Base-by-base conservation (phyloP, 257 asterid species). In the Ligustrum vulgare region DNA sequence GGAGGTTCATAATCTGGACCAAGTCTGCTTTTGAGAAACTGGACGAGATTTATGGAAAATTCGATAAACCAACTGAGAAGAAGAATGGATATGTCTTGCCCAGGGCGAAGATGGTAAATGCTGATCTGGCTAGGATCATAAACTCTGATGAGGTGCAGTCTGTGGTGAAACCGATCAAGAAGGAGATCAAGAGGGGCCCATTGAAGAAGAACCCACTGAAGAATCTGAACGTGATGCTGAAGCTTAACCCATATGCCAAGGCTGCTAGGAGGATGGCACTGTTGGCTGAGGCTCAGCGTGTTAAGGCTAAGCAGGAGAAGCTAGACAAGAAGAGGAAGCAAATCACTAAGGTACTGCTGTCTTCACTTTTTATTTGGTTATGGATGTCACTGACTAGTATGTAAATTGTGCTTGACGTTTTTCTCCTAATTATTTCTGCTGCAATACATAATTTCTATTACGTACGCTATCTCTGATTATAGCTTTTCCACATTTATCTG, bases 121-220 rank as follows among this genome's bases (percentile, higher is more conserved):
- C 91, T 20, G 98, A 93, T 73, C 81, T 93, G 58, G 96, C 98
- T 0, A 88, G 97, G 45, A 93, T 93, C 36, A 91, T 93, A 63
- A 93, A 93, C 65, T 93, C 98, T 0, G 98, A 93, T 54, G 98
- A 91, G 86, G 88, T 93, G n/a, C 97, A 93, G 80, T 87, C 94
- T 4, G 97, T 91, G 11, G 98, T 93, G 81, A 91, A 71, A 75
- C 98, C 92, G 6, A 93, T 91, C 72, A 91, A 93, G 86, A 84
- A 82, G 90, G 93, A 82, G 68, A 39, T 79, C 31, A 88, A 80
- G 86, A 87, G 94, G 71, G 94, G 96, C 47, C 83, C 83, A 0
- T 6, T 91, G 89, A 90, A 91, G 86, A 91, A 91, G 87, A 91
- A 90, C 34, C 97, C 97, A 0, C 64, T 91, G 77, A 91, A 87